Evolutionary conservation across 1,284 basidiomycete genomes (phyloP).

Genomic region (Ceratobasidium sp.): DNA sequence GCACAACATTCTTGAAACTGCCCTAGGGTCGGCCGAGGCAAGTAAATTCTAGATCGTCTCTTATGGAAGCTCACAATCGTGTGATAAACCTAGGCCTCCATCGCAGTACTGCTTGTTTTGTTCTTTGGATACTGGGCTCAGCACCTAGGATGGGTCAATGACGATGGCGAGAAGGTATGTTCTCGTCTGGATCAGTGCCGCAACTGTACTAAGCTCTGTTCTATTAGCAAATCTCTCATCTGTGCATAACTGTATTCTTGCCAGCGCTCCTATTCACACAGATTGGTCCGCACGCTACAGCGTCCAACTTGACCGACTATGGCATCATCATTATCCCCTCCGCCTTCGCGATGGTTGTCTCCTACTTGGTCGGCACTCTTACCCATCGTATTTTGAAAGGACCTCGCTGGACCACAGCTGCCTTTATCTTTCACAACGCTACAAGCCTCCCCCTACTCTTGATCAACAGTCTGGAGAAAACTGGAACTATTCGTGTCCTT

Average conservation of each 20-base stretch:
- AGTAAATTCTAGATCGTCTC: background rate
- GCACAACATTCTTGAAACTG: conserved; percentile 8
- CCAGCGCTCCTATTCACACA: conserved; percentile 37
- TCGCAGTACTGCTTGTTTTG: conserved; percentile 32
- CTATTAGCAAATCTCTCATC: conserved; percentile 37
- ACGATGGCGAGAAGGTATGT: conserved; percentile 30
- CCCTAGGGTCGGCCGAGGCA: conserved; percentile 33
- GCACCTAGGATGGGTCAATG: conserved; percentile 23
- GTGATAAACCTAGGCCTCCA: conserved; percentile 25
- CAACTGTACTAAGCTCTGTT: background rate
- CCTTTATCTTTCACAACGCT: conserved; percentile 45
- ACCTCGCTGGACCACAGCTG: conserved; percentile 40
- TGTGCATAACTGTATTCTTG: conserved; percentile 37
- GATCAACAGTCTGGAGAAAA: conserved; percentile 38
- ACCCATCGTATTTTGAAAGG: conserved; percentile 4
- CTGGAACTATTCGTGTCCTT: conserved; percentile 34
- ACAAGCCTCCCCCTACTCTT: conserved; percentile 44
- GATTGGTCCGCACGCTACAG: conserved; percentile 40
- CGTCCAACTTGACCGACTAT: conserved; percentile 31
- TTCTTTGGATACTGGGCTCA: conserved; percentile 39
- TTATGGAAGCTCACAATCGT: background rate
- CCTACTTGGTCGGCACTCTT: conserved; percentile 20
- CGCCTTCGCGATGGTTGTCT: conserved; percentile 31
- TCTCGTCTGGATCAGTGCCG: background rate
- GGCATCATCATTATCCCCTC: conserved; percentile 28